Percentiles rank a stretch among this genome's conserved stretches.
Conservation (phyloP, 441 rosid species). For the Jatropha podagrica region DNA sequence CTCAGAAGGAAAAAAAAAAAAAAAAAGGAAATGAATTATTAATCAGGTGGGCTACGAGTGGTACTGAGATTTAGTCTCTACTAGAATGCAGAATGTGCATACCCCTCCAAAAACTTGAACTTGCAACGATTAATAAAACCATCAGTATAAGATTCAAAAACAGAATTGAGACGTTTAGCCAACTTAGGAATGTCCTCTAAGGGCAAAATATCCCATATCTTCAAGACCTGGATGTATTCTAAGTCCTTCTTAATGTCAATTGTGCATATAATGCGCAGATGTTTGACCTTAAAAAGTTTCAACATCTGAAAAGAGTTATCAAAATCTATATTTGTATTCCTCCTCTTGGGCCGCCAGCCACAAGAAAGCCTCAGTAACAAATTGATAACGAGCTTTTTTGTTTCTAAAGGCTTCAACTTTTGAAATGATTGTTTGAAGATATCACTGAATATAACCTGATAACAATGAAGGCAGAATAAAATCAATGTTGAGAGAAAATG, state of each 20-base stretch:
- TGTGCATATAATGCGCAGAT: slow-evolving; percentile 33
- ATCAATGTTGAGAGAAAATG: background rate
- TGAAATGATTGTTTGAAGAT: slow-evolving; percentile 43
- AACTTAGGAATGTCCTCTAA: slow-evolving; percentile 25
- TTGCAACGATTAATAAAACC: slow-evolving; percentile 41
- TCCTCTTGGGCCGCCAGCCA: slow-evolving; percentile 51
- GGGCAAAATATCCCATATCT: slow-evolving; percentile 51
- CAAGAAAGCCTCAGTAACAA: slow-evolving; percentile 37
- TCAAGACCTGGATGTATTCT: slow-evolving; percentile 39
- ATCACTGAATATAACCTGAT: slow-evolving; percentile 45
- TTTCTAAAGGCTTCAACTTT: slow-evolving; percentile 26
- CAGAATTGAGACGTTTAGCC: slow-evolving; percentile 31
- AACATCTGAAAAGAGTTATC: slow-evolving; percentile 30
- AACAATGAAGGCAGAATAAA: background rate
- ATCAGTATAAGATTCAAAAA: slow-evolving; percentile 33
- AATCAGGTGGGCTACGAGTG: background rate
- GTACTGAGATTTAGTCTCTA: background rate
- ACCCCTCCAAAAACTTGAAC: slow-evolving; percentile 50
- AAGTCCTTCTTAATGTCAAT: slow-evolving; percentile 39
- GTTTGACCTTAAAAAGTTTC: slow-evolving; percentile 38
- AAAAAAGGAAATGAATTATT: background rate
- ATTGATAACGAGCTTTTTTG: slow-evolving; percentile 28
- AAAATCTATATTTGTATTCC: slow-evolving; percentile 26
- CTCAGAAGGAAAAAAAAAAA: background rate
- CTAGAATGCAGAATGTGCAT: slow-evolving; percentile 10